Base-by-base conservation (phyloP, 768 basidiomycete genomes). In the Hortiboletus campestris region DNA sequence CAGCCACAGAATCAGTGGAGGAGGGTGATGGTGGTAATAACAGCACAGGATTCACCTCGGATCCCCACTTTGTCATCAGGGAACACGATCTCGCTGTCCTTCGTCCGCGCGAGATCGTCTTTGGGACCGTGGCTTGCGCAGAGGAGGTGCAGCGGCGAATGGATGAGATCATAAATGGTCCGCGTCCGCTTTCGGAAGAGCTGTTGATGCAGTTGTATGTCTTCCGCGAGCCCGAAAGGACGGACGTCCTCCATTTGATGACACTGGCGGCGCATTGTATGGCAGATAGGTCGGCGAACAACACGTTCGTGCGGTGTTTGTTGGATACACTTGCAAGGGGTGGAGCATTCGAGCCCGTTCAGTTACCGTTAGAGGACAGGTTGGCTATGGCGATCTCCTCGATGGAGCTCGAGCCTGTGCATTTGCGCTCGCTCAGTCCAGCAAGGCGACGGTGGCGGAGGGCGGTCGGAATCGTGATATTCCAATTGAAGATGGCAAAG, bases 211-310 rank as follows among this genome's bases (percentile, higher is more conserved):
- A 76, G 20, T 39, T 83, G 3, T 69, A 74, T 47, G 62, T 83
- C 52, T 67, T 81, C 20, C 67, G 63, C 46, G 75, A 75, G 49
- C 14, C 56, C 14, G 77, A 80, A 60, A 53, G 63, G 12, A 51
- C 68, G 4, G 67, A 70, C 19, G 64, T 54, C 6, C 68, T 76
- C 48, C 78, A 83, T 56, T 41, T 82, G 41, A 46, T 81, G 19
- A 63, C 80, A 29, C 65, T 75, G 36, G 68, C 75, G 16, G 75
- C 81, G 1, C 83, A 85, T 61, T 67, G 70, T 49, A 77, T 84
- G 39, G 75, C 78, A 0, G 83, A 84, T 63, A 80, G 78, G 16
- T 83, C 6, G 6, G 25, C 25, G 2, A 25, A 25, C 25, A 25
- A 25, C 6, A 4, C 25, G 6, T 25, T 25, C 17, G 44, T 76